Percentiles rank a stretch among this genome's conserved stretches.
Evolutionary conservation across 2,329 filamentous ascomycete species (phyloP).

Genomic region (Penicillium sp.): DNA sequence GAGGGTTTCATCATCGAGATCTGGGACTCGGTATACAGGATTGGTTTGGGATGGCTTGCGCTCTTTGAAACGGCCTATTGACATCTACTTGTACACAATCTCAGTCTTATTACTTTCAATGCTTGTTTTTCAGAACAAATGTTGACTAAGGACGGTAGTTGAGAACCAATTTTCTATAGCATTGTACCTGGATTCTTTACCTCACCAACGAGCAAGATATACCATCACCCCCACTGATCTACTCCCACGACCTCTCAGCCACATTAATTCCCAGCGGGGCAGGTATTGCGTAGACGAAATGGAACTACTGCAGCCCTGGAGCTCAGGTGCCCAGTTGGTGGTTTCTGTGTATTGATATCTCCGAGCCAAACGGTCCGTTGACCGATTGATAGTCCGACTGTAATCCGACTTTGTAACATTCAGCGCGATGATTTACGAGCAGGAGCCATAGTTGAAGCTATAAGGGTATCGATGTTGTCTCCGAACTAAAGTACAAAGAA

Average conservation of each 20-base stretch:
- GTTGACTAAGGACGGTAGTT: neutral
- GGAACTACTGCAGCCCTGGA: no score
- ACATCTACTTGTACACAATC: conserved; percentile 12
- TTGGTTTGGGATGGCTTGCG: conserved; percentile 14
- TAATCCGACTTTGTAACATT: no score
- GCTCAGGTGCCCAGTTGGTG: no score
- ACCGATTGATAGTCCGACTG: neutral
- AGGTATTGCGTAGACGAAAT: no score
- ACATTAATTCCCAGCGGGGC: no score
- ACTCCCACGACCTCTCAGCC: no score
- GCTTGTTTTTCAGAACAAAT: neutral
- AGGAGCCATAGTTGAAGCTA: conserved; percentile 11
- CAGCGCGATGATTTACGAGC: neutral
- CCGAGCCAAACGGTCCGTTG: neutral
- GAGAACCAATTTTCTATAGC: neutral
- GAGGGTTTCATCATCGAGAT: neutral
- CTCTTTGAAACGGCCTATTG: conserved; percentile 1
- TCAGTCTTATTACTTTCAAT: neutral
- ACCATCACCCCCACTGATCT: no score
- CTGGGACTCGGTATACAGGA: neutral
- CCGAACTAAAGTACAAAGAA: conserved; percentile 34
- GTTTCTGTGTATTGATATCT: no score
- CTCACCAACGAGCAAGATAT: no score
- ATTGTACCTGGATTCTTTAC: no score
- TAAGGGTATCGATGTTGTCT: conserved; percentile 40